These are phyloP conservation scores for Stromatinia cepivora DNA, from an alignment of 2,329 filamentous ascomycete genomes.

Conservation along the genomic window DNA sequence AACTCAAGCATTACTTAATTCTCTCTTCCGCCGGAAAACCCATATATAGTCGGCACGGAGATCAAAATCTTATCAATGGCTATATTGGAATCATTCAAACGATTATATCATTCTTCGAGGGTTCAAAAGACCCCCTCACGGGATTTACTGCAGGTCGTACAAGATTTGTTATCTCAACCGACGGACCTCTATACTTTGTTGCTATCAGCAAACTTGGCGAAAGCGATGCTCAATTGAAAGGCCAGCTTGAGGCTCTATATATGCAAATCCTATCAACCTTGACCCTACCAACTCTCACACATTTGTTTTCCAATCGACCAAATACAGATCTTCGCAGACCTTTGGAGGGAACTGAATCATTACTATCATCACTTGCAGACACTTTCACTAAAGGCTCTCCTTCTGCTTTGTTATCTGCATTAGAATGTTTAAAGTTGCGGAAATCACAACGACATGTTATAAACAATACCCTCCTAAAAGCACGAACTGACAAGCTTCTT, in stretches of 20 bases:
- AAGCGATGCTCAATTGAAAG: slow-evolving; percentile 82
- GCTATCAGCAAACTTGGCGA: slow-evolving; percentile 92
- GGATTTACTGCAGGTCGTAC: slow-evolving; percentile 86
- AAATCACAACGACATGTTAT: slow-evolving; percentile 85
- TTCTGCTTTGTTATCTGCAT: slow-evolving; percentile 80
- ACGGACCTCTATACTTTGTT: slow-evolving; percentile 88
- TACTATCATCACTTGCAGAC: slow-evolving; percentile 89
- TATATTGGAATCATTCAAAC: slow-evolving; percentile 96
- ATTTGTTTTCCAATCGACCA: slow-evolving; percentile 84
- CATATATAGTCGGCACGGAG: slow-evolving; percentile 93
- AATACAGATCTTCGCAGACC: slow-evolving; percentile 92
- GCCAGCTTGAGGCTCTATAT: slow-evolving; percentile 89
- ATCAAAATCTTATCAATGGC: slow-evolving; percentile 83
- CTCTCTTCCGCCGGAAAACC: slow-evolving; percentile 95
- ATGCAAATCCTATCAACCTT: slow-evolving; percentile 98
- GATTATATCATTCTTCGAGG: slow-evolving; percentile 95
- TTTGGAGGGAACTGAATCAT: slow-evolving; percentile 83
- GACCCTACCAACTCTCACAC: slow-evolving; percentile 81
- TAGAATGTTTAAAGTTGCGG: slow-evolving; percentile 90
- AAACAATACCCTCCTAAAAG: slow-evolving; percentile 82
- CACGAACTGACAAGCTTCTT: slow-evolving; percentile 73
- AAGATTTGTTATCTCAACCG: slow-evolving; percentile 80
- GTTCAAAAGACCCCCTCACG: slow-evolving; percentile 71
- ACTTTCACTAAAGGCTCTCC: slow-evolving; percentile 92
- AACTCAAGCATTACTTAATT: slow-evolving; percentile 96